A percentile compares a stretch with the other conserved stretches of the same genome.
Evolutionary conservation across 257 asterid species (phyloP).

Genomic region (Solanum chmielewskii): DNA sequence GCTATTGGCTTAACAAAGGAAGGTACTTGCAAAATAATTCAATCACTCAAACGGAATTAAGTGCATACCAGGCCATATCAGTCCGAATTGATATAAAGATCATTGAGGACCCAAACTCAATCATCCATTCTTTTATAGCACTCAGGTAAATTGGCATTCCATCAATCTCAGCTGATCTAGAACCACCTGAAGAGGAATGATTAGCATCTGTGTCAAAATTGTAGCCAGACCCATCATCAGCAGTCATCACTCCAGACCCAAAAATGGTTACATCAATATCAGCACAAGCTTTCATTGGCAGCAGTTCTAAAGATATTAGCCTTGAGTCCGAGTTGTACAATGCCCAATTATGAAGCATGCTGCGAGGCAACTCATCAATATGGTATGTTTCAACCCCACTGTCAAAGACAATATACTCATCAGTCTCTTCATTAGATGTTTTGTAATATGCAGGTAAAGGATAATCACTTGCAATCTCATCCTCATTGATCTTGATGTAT

Average conservation of each 20-base stretch:
- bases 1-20: neutral
- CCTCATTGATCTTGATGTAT: constrained; percentile 90
- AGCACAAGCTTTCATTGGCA: constrained; percentile 84
- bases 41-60: neutral
- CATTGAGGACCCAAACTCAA: constrained; percentile 83
- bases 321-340: constrained; percentile 88
- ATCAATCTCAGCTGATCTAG: constrained; percentile 38
- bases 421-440: constrained; percentile 58
- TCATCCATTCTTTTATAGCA: constrained; percentile 91
- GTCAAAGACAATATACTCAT: constrained; percentile 79
- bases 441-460: constrained; percentile 90
- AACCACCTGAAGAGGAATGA: constrained; percentile 41
- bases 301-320: constrained; percentile 79
- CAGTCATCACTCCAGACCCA: constrained; percentile 80
- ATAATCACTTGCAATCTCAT: constrained; percentile 91
- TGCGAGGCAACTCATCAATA: constrained; percentile 63
- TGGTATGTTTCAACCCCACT: constrained; percentile 35
- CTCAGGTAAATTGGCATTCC: constrained; percentile 82
- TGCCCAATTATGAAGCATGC: constrained; percentile 90
- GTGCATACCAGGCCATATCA: constrained; percentile 80
- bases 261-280: constrained; percentile 82
- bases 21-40: neutral
- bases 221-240: constrained; percentile 93
- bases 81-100: constrained; percentile 76
- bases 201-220: constrained; percentile 51